phyloP scores from a whole-genome alignment of 129 eudicot species.

The Flaveria trinervia region DNA sequence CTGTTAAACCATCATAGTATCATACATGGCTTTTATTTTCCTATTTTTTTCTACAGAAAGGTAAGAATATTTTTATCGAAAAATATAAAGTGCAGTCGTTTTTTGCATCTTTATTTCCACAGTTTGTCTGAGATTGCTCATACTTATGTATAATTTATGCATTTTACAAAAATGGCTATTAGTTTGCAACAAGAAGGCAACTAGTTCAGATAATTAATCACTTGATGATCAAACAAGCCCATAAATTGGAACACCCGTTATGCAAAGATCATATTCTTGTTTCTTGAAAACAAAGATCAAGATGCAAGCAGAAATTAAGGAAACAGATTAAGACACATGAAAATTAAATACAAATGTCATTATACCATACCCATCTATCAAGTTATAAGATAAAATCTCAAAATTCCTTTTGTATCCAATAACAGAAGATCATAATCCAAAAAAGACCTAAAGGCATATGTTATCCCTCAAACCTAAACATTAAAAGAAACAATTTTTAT shows the following conservation, averaged over 20 bases:
- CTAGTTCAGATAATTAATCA: neutral
- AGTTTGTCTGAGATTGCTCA: no score
- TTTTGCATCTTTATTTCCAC: no score
- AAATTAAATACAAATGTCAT: neutral
- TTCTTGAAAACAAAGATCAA: neutral
- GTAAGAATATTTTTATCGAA: no score
- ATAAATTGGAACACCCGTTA: neutral
- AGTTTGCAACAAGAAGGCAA: neutral
- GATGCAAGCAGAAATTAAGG: neutral
- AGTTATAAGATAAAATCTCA: neutral
- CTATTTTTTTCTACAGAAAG: neutral
- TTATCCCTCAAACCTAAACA: neutral
- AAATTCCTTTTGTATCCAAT: neutral
- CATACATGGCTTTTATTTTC: neutral
- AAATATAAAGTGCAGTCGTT: no score
- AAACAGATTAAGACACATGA: neutral
- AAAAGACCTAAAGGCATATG: neutral
- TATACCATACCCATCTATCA: constrained; percentile 3
- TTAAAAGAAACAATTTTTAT: neutral
- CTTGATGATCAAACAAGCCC: neutral
- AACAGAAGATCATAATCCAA: neutral
- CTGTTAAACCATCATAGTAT: neutral
- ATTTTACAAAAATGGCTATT: neutral
- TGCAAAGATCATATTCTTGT: neutral
- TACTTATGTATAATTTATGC: no score